These are phyloP conservation scores for Lachancea waltii DNA, from an alignment of 805 yeast species.

Conservation along the genomic window DNA sequence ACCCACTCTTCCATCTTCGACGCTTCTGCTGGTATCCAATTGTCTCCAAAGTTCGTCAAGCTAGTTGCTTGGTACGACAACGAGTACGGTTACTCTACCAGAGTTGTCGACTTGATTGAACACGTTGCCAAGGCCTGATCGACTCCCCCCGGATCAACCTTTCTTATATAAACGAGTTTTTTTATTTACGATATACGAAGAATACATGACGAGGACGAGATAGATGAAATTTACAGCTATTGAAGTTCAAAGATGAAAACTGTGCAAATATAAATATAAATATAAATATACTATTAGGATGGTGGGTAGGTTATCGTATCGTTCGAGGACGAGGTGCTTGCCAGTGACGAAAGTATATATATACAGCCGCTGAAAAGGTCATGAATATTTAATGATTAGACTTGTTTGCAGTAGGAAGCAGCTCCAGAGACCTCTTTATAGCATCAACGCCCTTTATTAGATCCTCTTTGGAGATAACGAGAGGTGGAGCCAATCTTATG, in stretches of 20 bases:
- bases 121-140: conserved; percentile 42
- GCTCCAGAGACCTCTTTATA: conserved; percentile 52
- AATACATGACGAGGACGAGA: no score
- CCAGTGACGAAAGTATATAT: no score
- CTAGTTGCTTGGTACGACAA: conserved; percentile 70
- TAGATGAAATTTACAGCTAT: no score
- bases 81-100: conserved; percentile 34
- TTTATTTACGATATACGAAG: no score
- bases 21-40: conserved; percentile 62
- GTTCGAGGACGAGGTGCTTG: no score
- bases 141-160: no score
- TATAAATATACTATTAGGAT: no score
- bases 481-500: conserved; percentile 93
- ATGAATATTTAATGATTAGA: conserved; percentile 2
- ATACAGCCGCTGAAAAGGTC: no score
- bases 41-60: conserved; percentile 65
- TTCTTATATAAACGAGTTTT: no score
- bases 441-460: conserved; percentile 72
- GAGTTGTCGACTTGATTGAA: conserved; percentile 66
- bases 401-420: conserved; percentile 8
- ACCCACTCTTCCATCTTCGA: conserved; percentile 60
- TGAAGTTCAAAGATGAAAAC: no score
- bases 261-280: no score
- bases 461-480: conserved; percentile 85
- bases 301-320: no score